Evolutionary conservation across 192 early-diverging fungal genomes (phyloP), one percentile per base, ranked within the genome.

Genomic region (Umbelopsis isabellina): DNA sequence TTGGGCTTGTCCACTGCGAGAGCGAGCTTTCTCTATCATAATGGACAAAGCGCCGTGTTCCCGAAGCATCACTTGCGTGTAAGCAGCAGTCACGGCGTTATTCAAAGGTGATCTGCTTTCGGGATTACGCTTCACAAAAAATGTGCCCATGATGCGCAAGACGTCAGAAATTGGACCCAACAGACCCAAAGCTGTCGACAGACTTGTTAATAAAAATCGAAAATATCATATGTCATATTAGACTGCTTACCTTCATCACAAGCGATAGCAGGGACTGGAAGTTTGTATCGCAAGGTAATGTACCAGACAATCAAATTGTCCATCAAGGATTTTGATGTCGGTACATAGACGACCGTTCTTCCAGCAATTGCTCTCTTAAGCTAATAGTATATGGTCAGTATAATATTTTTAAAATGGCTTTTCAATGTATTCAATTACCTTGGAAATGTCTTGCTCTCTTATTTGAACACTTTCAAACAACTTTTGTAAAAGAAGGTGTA

Each of bases 231-330:
- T 27, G 15, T 33, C 20, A 55, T 44, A 22, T 0, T 21, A 18
- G 21, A 23, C 12, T 47, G 27, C n/a, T 51, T 72, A 79, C 72
- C 77, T 71, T 80, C 79, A 71, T 80, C 79, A 45, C 74, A 80
- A 0, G 68, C 72, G 8, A 80, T 65, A 20, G 79, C 66, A 4
- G 79, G 79, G 8, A 80, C 65, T n/a, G 79, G 79, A 50, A 80
- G 47, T 46, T 73, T 46, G 44, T 73, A 80, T 44, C 74, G 74
- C 20, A 80, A 35, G 45, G 67, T 70, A 16, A 80, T 68, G 44
- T 80, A 80, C 79, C 79, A 80, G 16, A 80, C 53, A 15, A 80
- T 21, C 15, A 80, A 67, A 21, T 72, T 71, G 48, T 80, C 79
- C 46, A 80, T n/a, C 13, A 80, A 37, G 9, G 74, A 73, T 30